These are phyloP conservation scores for Xylaria sp. DNA, from an alignment of 2,329 filamentous ascomycete species.

Conservation along the genomic window DNA sequence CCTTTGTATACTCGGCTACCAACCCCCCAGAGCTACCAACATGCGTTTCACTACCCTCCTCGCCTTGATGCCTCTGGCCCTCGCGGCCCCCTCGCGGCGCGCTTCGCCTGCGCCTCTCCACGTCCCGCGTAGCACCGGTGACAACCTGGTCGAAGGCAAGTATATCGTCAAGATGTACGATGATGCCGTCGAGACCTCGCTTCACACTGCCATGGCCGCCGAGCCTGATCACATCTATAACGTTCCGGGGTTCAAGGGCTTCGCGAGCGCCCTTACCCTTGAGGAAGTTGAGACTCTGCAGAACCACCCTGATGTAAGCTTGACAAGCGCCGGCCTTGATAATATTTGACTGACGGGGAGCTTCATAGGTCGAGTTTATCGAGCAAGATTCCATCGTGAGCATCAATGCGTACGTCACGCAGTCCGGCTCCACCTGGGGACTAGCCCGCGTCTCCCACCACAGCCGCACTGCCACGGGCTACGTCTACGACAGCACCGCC, in stretches of 20 bases:
- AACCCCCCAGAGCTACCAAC: constrained; percentile 30
- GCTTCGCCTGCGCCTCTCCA: constrained; percentile 48
- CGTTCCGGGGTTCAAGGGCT: constrained; percentile 54
- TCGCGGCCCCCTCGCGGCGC: constrained; percentile 50
- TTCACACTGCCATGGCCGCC: constrained; percentile 47
- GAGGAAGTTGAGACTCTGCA: constrained; percentile 56
- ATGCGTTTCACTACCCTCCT: constrained; percentile 46
- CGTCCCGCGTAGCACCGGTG: constrained; percentile 43
- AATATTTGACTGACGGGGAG: constrained; percentile 29
- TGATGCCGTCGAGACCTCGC: constrained; percentile 46
- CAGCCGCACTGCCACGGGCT: constrained; percentile 49
- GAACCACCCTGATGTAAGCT: constrained; percentile 54
- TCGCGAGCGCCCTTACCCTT: constrained; percentile 57
- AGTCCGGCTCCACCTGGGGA: constrained; percentile 56
- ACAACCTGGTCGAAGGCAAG: constrained; percentile 51
- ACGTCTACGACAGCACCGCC: constrained; percentile 56
- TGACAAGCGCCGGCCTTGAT: background rate
- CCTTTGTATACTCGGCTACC: constrained; percentile 25
- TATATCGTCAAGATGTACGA: constrained; percentile 61
- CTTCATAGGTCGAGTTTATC: constrained; percentile 50
- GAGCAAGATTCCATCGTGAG: constrained; percentile 51
- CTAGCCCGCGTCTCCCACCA: constrained; percentile 59
- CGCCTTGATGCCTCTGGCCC: constrained; percentile 46
- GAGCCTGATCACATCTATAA: constrained; percentile 51
- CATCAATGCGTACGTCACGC: constrained; percentile 50